Evolutionary conservation across 139 green algal genomes (phyloP), one percentile per base, ranked within the genome.

Genomic region (Chara braunii): DNA sequence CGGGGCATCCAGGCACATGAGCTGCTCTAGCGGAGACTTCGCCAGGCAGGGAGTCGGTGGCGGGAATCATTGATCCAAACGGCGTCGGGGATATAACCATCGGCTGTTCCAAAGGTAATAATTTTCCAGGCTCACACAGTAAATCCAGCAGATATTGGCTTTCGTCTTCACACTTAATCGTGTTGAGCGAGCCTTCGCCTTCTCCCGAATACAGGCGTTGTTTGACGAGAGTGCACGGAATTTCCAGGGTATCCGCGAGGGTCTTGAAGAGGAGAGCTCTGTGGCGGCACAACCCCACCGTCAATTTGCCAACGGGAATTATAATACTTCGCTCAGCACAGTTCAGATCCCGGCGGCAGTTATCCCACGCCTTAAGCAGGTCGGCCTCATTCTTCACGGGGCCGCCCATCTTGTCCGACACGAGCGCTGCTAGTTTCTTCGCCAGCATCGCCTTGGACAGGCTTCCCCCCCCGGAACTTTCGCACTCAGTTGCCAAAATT

Each of bases 181-280:
- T 48, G 40, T 18, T 48, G 40, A 14, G 40, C 40, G 18, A 14
- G 40, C 40, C 40, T 18, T 48, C 40, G 18, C 18, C 40, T 18
- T n/a, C 18, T 18, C 40, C 40, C 40, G 40, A n/a, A 18, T 48
- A 48, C 18, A n/a, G 18, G 40, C 40, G 40, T 18, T 18, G 18
- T 18, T 18, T 18, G 18, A 48, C 40, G 18, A 48, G 40, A 18
- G 18, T 18, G 40, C 40, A 48, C 18, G 18, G 40, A 14, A 48
- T 18, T 18, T 18, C 40, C 40, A 48, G 40, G 18, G 40, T 48
- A 18, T 48, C 40, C 40, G 40, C 40, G 18, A 48, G 40, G 18
- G 18, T 18, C 40, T 48, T 48, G 43, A 77, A 77, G 35, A 77
- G 57, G 23, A 77, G 68, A 2, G 68, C 68, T n/a, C 68, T 52